Evolutionary conservation across 768 basidiomycete species (phyloP), one percentile per base, ranked within the genome.

Genomic region (Auricularia auricula-judae): DNA sequence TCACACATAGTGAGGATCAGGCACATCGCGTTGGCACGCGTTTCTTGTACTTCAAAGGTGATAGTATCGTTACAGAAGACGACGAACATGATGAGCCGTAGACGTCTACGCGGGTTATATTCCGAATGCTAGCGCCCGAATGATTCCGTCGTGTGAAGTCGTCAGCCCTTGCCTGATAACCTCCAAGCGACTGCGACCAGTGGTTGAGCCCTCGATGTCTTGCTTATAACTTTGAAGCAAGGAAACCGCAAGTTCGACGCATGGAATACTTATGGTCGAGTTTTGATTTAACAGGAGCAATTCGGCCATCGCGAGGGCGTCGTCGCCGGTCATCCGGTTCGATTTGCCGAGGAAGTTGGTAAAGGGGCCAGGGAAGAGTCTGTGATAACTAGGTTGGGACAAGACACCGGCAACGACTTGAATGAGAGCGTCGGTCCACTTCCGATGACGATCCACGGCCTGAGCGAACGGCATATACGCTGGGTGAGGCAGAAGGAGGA

Each of bases 1-100:
- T 94, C 66, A 94, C 93, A 0, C 92, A 93, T 72, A 90, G 89
- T 0, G 84, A 85, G 2, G 88, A 91, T 66, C 92, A 93, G 72
- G 88, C 85, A 3, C 76, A 81, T 67, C 79, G 90, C 63, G 83
- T 89, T 44, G 92, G 90, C 14, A 90, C 84, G 1, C 77, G 88
- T 66, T 88, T 86, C 68, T 72, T 89, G 29, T 78, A 80, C 65
- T 7, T 67, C 70, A 65, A 68, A 42, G 63, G 35, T 3, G 65
- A 64, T 14, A 59, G 63, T 61, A 18, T 66, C 36, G 23, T 60
- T 66, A 36, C 54, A 63, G 43, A 66, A n/a, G 36, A 63, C 63
- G 65, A 51, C 16, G 21, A 14, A 18, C 47, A 51, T 18, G 47
- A 18, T 18, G 47, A 51, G 47, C 18, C 21, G 18, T 51, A 51